A percentile compares a stretch with the other conserved stretches of the same genome.
Conservation (phyloP, 768 basidiomycete species). For the Gymnopilus junonius region DNA sequence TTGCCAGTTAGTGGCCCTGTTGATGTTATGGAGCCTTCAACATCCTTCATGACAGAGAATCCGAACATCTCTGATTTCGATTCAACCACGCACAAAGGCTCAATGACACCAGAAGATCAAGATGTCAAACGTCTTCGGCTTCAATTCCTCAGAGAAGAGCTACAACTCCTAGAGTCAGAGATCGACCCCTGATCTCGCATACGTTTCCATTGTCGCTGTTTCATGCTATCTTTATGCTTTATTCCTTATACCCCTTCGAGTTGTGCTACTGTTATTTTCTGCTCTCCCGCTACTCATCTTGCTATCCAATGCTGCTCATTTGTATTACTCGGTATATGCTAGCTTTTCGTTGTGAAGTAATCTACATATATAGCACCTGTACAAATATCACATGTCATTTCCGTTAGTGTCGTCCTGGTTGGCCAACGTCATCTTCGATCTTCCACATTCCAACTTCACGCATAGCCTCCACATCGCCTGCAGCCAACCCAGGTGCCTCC, state of each 20-base stretch:
- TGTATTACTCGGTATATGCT: background rate
- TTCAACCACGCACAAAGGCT: background rate
- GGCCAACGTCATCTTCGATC: constrained; percentile 73
- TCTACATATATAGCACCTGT: background rate
- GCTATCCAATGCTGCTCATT: background rate
- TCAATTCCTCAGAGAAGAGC: constrained; percentile 9
- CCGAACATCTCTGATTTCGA: background rate
- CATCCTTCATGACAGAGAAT: background rate
- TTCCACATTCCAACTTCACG: constrained; percentile 88
- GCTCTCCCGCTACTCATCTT: background rate
- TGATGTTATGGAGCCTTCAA: background rate
- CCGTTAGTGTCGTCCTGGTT: constrained; percentile 60
- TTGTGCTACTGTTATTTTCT: background rate
- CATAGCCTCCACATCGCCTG: constrained; percentile 86
- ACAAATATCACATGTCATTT: background rate
- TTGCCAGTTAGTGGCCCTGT: background rate
- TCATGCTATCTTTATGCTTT: background rate
- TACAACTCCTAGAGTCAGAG: constrained; percentile 9
- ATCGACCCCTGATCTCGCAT: background rate
- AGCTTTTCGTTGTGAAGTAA: background rate
- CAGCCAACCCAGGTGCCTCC: constrained; percentile 61
- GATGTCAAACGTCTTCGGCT: constrained; percentile 7
- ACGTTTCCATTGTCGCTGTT: background rate
- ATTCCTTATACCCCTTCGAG: background rate
- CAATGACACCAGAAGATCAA: background rate